Base-by-base conservation (phyloP, 371 early-diverging fungal genomes). In the Mucor circinelloides region DNA sequence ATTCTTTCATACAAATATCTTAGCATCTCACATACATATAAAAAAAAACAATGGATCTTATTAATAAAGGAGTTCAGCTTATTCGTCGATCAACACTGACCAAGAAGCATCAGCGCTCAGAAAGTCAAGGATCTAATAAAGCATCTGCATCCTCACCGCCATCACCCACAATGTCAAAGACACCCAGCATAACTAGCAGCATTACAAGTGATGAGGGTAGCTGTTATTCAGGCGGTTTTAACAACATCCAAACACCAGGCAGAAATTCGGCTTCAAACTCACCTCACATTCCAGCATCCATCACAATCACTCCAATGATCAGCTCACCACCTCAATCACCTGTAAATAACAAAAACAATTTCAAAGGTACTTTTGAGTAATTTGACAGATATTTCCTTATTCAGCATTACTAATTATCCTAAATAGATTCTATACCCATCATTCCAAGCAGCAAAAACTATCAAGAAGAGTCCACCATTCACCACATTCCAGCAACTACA, bases 121-220 rank as follows among this genome's bases (percentile, higher is more conserved):
- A 32, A 19, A 68, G 65, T 34, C 60, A 48, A 61, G 65, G 60
- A 52, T 70, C 71, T 25, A 60, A 57, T 34, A 48, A 23, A 52
- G 27, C 25, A 27, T 27, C 52, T 27, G 52, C 46, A 46, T 64
- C 68, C 2, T 40, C 68, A 56, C 50, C 50, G 8, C 48, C 63
- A 8, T 68, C 66, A 44, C 60, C 67, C 6, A 61, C 62, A 23
- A 36, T 68, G 25, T 61, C 62, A 30, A 73, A 67, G 48, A 67
- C 74, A 65, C 74, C 74, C 17, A 74, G 74, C 23, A 74, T 74
- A 13, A 65, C 73, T 3, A 70, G 65, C 30, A 74, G 74, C 27
- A 65, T 67, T n/a, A 70, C 65, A 6, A 74, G 74, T 31, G 70
- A 70, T 32, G 74, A 74, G 19, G 65, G 68, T 1, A 70, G 70